Evolutionary conservation across 2,329 filamentous ascomycete genomes (phyloP).

Genomic region (Penicillium glabrum): DNA sequence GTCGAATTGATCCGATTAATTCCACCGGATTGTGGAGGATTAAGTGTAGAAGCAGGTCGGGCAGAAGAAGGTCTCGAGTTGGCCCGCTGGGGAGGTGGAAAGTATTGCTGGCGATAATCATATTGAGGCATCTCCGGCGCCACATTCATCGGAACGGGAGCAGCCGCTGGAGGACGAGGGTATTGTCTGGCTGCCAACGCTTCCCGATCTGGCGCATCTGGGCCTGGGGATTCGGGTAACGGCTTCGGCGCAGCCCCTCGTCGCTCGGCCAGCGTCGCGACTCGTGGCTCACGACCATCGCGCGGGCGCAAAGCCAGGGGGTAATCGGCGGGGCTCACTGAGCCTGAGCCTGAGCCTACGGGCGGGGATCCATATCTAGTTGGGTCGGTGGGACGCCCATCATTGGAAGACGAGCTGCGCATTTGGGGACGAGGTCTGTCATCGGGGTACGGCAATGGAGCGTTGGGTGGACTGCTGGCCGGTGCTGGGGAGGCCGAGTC

Average conservation of each 20-base stretch:
- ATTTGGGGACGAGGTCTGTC: slow-evolving; percentile 50
- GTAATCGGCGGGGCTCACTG: slow-evolving; percentile 36
- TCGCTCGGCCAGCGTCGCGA: slow-evolving; percentile 71
- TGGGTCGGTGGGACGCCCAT: slow-evolving; percentile 27
- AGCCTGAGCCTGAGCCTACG: slow-evolving; percentile 17
- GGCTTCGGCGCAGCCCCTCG: slow-evolving; percentile 74
- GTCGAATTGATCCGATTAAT: slow-evolving; percentile 72
- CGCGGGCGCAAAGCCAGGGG: slow-evolving; percentile 42
- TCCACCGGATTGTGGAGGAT: slow-evolving; percentile 40
- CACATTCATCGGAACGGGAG: slow-evolving; percentile 34
- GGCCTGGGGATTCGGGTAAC: slow-evolving; percentile 77
- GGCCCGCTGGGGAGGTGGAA: slow-evolving; percentile 52
- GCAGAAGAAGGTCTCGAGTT: slow-evolving; percentile 17
- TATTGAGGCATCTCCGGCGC: slow-evolving; percentile 41
- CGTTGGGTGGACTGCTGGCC: slow-evolving; percentile 45
- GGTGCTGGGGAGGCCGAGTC: slow-evolving; percentile 61
- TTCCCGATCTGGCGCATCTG: slow-evolving; percentile 71
- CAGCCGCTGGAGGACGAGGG: slow-evolving; percentile 33
- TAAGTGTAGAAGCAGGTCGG: slow-evolving; percentile 31
- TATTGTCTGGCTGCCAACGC: slow-evolving; percentile 72
- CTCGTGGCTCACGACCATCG: slow-evolving; percentile 53
- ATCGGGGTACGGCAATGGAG: slow-evolving; percentile 70
- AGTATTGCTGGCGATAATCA: slow-evolving; percentile 63
- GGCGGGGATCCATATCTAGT: slow-evolving; percentile 30
- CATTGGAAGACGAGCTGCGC: slow-evolving; percentile 31